Percentiles rank a stretch among this genome's conserved stretches.
Evolutionary conservation across 1,139 yeast species (phyloP).

Genomic region (Pichia sp.): DNA sequence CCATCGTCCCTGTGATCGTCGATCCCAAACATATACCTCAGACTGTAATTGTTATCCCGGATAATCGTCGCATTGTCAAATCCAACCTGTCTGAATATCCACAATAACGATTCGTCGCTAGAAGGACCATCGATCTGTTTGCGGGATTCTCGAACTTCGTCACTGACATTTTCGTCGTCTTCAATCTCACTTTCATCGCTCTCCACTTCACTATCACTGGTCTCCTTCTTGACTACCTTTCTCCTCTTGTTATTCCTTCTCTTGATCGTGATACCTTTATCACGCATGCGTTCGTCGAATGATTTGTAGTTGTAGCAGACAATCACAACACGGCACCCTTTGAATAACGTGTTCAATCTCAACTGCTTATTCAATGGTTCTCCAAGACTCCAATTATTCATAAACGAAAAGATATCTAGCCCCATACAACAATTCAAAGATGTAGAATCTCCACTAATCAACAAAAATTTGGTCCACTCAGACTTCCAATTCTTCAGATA

Average conservation of each 20-base stretch:
- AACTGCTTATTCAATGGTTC: conserved; percentile 38
- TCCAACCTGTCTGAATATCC: conserved; percentile 13
- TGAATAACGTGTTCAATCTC: conserved; percentile 39
- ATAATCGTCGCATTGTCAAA: conserved; percentile 2
- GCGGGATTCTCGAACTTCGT: no score
- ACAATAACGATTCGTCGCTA: conserved; percentile 11
- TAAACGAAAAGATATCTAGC: conserved; percentile 42
- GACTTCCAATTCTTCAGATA: conserved; percentile 27
- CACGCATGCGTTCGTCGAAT: not conserved
- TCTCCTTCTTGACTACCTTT: no score
- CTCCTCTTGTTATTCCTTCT: not conserved
- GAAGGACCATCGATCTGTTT: conserved; percentile 9
- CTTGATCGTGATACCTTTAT: no score
- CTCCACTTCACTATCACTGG: not conserved
- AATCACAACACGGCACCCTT: conserved; percentile 34
- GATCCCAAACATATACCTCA: not conserved
- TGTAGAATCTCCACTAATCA: conserved; percentile 70
- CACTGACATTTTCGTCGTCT: not conserved
- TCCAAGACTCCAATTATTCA: conserved; percentile 17
- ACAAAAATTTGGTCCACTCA: conserved; percentile 54
- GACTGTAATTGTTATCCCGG: not conserved
- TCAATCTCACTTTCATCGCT: not conserved
- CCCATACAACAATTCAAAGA: conserved; percentile 35
- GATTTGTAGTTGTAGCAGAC: conserved; percentile 3
- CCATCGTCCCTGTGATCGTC: not conserved